Percentiles rank a stretch among this genome's conserved stretches.
Evolutionary conservation across 805 yeast genomes (phyloP).

Genomic region (Tetrapisispora namnaoensis): DNA sequence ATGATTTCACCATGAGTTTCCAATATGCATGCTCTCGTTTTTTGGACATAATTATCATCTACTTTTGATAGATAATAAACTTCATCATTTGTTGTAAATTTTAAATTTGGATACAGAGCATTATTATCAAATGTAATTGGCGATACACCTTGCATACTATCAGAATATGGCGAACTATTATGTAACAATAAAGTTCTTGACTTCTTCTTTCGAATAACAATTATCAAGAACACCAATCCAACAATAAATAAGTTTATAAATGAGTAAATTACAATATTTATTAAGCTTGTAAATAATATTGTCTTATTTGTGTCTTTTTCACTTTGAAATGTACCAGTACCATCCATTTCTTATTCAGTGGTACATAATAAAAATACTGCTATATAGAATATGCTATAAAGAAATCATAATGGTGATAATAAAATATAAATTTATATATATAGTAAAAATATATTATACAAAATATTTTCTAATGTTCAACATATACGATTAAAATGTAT

Average conservation of each 20-base stretch:
- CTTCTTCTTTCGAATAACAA: not conserved
- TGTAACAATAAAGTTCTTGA: not conserved
- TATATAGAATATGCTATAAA: too few species aligned
- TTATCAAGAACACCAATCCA: not conserved
- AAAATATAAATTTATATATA: too few species aligned
- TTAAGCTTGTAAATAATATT: not conserved
- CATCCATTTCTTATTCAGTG: not conserved
- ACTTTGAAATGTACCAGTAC: not conserved
- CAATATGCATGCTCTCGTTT: too few species aligned
- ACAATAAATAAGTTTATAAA: not conserved
- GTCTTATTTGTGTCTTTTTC: too few species aligned
- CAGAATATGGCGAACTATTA: not conserved
- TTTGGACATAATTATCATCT: not conserved
- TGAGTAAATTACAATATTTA: not conserved
- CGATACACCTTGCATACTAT: constrained; percentile 1
- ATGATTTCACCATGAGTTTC: not conserved
- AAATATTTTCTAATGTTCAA: too few species aligned
- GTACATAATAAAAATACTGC: too few species aligned
- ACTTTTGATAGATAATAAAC: constrained; percentile 2
- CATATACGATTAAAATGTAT: too few species aligned
- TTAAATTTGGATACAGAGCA: constrained; percentile 3
- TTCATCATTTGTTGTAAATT: constrained; percentile 1
- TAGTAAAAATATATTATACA: too few species aligned
- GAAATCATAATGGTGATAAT: too few species aligned
- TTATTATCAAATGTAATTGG: constrained; percentile 1